Evolutionary conservation across 2,329 filamentous ascomycete species (phyloP).

Genomic region (Lachnellula occidentalis): DNA sequence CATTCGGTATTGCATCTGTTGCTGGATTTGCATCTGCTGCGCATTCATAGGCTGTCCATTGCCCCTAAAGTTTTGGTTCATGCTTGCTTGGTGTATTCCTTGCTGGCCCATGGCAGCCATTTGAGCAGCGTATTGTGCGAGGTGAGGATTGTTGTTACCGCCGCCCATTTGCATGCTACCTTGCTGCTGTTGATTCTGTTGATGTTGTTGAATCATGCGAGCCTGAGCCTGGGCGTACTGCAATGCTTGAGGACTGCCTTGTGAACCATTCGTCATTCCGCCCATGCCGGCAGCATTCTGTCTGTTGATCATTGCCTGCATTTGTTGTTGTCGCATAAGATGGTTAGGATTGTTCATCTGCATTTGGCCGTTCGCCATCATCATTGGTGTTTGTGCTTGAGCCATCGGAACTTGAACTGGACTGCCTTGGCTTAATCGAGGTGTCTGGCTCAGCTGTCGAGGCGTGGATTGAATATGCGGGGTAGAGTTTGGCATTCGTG

Average conservation of each 20-base stretch:
- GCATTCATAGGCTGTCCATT: conserved; percentile 33
- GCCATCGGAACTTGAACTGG: conserved; percentile 56
- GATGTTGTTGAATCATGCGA: conserved; percentile 25
- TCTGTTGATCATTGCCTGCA: conserved; percentile 16
- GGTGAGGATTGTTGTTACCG: conserved; percentile 7
- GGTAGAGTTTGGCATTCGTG: conserved; percentile 55
- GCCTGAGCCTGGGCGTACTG: background rate
- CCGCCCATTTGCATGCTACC: conserved; percentile 16
- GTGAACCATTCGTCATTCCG: conserved; percentile 30
- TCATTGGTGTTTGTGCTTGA: conserved; percentile 49
- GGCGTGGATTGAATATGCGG: conserved; percentile 60
- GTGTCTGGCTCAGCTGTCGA: conserved; percentile 50
- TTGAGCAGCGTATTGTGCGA: conserved; percentile 19
- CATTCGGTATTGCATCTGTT: conserved; percentile 15
- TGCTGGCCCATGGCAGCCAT: conserved; percentile 19
- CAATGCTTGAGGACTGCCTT: conserved; percentile 23
- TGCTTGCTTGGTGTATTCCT: conserved; percentile 20
- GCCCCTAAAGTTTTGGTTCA: conserved; percentile 27
- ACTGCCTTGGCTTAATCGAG: conserved; percentile 58
- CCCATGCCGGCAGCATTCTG: conserved; percentile 33
- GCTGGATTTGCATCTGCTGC: conserved; percentile 31
- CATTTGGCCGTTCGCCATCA: conserved; percentile 43
- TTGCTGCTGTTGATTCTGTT: conserved; percentile 18
- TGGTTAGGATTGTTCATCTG: conserved; percentile 29
- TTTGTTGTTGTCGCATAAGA: conserved; percentile 25